Evolutionary conservation across 352 stramenopile genomes (phyloP).

Genomic region (Globisporangium parvum): DNA sequence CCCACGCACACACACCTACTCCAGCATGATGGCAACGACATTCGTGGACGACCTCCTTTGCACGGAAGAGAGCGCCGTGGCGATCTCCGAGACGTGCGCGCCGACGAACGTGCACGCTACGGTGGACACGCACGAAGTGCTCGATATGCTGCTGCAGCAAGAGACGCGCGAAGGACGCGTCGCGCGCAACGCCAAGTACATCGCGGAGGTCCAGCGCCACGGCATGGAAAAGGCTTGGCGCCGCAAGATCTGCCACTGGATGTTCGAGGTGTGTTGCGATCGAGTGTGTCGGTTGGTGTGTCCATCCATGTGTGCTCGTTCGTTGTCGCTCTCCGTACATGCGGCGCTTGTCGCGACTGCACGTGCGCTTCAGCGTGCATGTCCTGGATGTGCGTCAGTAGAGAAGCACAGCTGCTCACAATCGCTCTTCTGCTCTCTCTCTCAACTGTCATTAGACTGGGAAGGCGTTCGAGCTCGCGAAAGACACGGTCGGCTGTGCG

Average conservation of each 20-base stretch:
- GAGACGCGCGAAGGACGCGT: conserved; percentile 16
- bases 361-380: too few relatives aligned
- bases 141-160: conserved; percentile 21
- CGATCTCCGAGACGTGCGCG: neutral
- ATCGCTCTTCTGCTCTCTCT: neutral
- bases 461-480: conserved; percentile 40
- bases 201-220: conserved; percentile 25
- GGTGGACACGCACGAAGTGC: conserved; percentile 17
- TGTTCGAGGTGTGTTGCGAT: conserved; percentile 31
- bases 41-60: conserved; percentile 27
- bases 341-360: too few relatives aligned
- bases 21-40: neutral
- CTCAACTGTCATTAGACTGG: conserved; percentile 18
- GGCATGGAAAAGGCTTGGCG: conserved; percentile 40
- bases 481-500: conserved; percentile 38
- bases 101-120: neutral
- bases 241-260: conserved; percentile 41
- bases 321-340: neutral
- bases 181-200: conserved; percentile 23
- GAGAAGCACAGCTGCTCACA: neutral
- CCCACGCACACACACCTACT: too few relatives aligned
- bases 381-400: neutral
- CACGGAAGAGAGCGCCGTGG: conserved; percentile 21
- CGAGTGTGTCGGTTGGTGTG: neutral
- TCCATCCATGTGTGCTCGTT: neutral